Percentiles rank a stretch among this genome's conserved stretches.
These are phyloP conservation scores for Verticillium nonalfalfae DNA, from an alignment of 2,329 filamentous ascomycete genomes.

Conservation along the genomic window DNA sequence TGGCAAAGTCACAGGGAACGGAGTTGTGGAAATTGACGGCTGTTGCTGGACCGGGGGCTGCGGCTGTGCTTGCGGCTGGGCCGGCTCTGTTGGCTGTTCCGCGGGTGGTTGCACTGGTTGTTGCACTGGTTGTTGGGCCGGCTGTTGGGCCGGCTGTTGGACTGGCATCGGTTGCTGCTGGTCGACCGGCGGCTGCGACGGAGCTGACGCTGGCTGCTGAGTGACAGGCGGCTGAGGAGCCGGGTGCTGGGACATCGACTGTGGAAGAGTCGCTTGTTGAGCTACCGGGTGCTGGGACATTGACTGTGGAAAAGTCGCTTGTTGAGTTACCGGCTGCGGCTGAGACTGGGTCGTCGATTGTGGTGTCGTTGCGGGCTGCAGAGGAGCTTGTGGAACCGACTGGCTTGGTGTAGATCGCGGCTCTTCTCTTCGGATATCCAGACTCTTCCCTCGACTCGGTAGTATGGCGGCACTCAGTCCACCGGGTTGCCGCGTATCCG, in stretches of 20 bases:
- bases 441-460: conserved; percentile 28
- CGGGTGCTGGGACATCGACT: not conserved
- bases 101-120: no score
- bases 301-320: not conserved
- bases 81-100: not conserved
- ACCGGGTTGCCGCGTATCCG: conserved; percentile 21
- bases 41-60: not conserved
- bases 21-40: not conserved
- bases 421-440: conserved; percentile 31
- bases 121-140: no score
- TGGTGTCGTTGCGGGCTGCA: not conserved
- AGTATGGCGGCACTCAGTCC: conserved; percentile 17
- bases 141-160: no score
- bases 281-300: not conserved
- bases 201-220: not conserved
- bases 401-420: conserved; percentile 15
- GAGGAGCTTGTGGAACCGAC: conserved; percentile 1
- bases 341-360: not conserved
- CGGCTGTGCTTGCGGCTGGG: not conserved
- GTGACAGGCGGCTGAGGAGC: not conserved
- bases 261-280: not conserved
- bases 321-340: not conserved
- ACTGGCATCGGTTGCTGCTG: not conserved
- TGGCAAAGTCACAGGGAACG: not conserved
- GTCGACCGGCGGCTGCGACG: not conserved